A percentile compares a stretch with the other conserved stretches of the same genome.
These are phyloP conservation scores for Aspergillus melleus DNA, from an alignment of 2,329 filamentous ascomycete species.

Conservation along the genomic window DNA sequence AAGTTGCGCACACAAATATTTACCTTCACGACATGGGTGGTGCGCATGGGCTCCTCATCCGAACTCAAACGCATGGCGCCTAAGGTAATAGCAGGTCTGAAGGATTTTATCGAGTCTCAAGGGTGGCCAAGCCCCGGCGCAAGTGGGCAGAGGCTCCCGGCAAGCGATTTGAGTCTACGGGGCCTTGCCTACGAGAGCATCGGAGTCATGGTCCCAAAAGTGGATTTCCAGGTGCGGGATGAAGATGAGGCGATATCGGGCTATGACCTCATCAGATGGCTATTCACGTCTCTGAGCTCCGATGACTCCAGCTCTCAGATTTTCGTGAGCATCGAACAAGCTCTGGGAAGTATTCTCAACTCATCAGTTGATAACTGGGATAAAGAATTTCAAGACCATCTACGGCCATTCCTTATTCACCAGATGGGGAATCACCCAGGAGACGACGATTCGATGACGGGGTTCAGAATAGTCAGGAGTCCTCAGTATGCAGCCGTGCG, in stretches of 20 bases:
- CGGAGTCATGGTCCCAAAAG: constrained; percentile 66
- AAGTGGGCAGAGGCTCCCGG: constrained; percentile 54
- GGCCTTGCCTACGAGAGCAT: constrained; percentile 88
- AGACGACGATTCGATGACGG: constrained; percentile 39
- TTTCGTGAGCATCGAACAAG: constrained; percentile 84
- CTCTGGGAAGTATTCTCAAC: constrained; percentile 74
- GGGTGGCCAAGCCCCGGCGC: constrained; percentile 72
- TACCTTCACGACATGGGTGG: constrained; percentile 82
- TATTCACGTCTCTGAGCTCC: constrained; percentile 79
- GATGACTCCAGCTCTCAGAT: constrained; percentile 73
- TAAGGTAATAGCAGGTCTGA: constrained; percentile 67
- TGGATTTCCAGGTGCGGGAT: constrained; percentile 37
- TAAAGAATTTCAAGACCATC: constrained; percentile 41
- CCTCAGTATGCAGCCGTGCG: constrained; percentile 80
- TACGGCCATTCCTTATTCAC: constrained; percentile 62
- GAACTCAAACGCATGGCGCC: constrained; percentile 66
- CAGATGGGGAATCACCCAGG: constrained; percentile 60
- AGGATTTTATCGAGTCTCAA: constrained; percentile 72
- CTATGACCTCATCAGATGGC: constrained; percentile 64
- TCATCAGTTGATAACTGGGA: constrained; percentile 53
- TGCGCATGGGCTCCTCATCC: constrained; percentile 65
- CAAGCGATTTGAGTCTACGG: constrained; percentile 66
- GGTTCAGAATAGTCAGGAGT: constrained; percentile 60
- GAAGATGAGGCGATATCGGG: constrained; percentile 46
- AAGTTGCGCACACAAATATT: constrained; percentile 84